Conservation (phyloP, 805 yeast species). For the Zygosaccharomyces bailii region DNA sequence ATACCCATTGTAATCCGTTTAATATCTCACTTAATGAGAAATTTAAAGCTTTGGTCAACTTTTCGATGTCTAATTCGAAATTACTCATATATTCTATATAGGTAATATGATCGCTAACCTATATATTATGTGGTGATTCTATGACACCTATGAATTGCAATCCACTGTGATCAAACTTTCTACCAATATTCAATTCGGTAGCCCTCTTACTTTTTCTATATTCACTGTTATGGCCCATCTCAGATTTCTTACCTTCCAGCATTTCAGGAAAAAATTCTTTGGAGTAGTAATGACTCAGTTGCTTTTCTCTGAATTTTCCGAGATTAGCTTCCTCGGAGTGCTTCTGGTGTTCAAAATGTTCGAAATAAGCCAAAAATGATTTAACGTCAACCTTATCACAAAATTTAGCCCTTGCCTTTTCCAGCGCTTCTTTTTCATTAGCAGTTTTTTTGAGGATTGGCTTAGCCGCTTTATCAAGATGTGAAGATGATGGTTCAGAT, state of each 20-base stretch:
- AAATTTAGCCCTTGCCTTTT: slow-evolving; percentile 36
- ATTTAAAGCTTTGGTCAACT: background rate
- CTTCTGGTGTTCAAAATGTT: slow-evolving; percentile 37
- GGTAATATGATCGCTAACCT: no score
- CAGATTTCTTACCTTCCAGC: slow-evolving; percentile 8
- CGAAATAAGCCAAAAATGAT: slow-evolving; percentile 38
- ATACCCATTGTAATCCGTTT: slow-evolving; percentile 1
- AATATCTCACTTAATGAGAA: slow-evolving; percentile 1
- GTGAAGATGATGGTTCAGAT: background rate
- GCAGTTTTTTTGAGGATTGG: slow-evolving; percentile 40
- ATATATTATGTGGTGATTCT: background rate
- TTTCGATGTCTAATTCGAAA: no score
- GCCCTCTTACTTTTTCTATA: slow-evolving; percentile 21
- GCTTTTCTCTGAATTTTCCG: slow-evolving; percentile 38
- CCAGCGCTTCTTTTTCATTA: slow-evolving; percentile 37
- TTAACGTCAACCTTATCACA: slow-evolving; percentile 40
- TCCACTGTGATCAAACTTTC: slow-evolving; percentile 11
- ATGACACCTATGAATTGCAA: slow-evolving; percentile 4
- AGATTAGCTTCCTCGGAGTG: slow-evolving; percentile 35
- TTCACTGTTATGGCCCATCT: slow-evolving; percentile 14
- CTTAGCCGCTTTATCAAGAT: slow-evolving; percentile 17
- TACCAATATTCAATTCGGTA: slow-evolving; percentile 21
- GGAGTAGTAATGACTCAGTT: slow-evolving; percentile 38
- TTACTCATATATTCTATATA: no score
- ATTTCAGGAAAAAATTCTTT: slow-evolving; percentile 20